These are phyloP conservation scores for Kodamaea sagamina DNA, from an alignment of 805 yeast genomes.

Conservation along the genomic window DNA sequence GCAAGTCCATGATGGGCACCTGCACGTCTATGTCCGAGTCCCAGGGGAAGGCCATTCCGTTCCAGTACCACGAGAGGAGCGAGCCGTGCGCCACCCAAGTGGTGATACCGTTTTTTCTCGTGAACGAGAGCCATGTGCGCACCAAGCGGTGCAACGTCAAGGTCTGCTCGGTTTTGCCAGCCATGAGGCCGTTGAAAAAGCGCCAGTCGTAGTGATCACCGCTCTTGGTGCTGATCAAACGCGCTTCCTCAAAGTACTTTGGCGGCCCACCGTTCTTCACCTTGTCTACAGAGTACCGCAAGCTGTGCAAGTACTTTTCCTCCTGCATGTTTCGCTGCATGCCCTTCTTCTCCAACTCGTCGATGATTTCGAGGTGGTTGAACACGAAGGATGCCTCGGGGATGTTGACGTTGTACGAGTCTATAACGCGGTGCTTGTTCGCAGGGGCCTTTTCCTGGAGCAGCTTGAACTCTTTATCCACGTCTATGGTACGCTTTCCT, in stretches of 20 bases:
- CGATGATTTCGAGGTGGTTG: slow-evolving; percentile 22
- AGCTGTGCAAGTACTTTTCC: slow-evolving; percentile 33
- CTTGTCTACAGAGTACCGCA: slow-evolving; percentile 31
- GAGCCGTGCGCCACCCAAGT: slow-evolving; percentile 35
- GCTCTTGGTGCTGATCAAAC: slow-evolving; percentile 24
- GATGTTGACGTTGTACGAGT: slow-evolving; percentile 29
- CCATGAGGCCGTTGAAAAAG: slow-evolving; percentile 25
- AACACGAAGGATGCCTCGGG: slow-evolving; percentile 30
- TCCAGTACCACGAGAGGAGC: slow-evolving; percentile 33
- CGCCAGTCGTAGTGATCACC: slow-evolving; percentile 35
- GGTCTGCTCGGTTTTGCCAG: slow-evolving; percentile 22
- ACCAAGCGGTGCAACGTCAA: slow-evolving; percentile 24
- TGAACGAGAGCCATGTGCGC: slow-evolving; percentile 29
- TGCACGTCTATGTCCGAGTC: slow-evolving; percentile 33
- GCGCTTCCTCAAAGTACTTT: slow-evolving; percentile 43
- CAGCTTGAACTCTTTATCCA: slow-evolving; percentile 22
- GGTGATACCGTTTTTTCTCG: slow-evolving; percentile 26
- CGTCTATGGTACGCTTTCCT: slow-evolving; percentile 18
- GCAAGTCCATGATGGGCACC: slow-evolving; percentile 28
- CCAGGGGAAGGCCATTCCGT: slow-evolving; percentile 33
- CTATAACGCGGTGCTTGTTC: slow-evolving; percentile 25
- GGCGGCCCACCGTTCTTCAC: slow-evolving; percentile 34
- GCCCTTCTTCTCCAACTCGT: slow-evolving; percentile 17
- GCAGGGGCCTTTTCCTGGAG: slow-evolving; percentile 23
- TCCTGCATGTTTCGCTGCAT: slow-evolving; percentile 22